These are phyloP conservation scores for Aspergillus egyptiacus DNA, from an alignment of 495 filamentous ascomycete genomes.

Conservation along the genomic window DNA sequence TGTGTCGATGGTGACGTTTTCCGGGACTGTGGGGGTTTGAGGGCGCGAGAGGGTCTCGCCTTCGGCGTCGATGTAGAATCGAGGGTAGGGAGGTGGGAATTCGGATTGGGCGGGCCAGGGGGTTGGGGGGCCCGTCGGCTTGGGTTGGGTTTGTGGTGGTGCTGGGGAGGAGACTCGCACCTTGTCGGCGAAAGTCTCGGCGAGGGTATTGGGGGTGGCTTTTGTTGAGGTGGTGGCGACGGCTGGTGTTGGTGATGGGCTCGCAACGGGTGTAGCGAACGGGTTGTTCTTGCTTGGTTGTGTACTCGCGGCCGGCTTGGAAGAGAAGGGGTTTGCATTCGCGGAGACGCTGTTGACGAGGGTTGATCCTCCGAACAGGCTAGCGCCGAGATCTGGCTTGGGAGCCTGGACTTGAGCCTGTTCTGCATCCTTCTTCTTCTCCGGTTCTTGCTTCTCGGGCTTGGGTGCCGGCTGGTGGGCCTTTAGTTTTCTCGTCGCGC, in stretches of 20 bases:
- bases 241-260: conserved; percentile 24
- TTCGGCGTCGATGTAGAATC: conserved; percentile 83
- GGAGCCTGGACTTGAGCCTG: conserved; percentile 24
- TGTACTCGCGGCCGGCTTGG: conserved; percentile 20
- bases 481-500: conserved; percentile 50
- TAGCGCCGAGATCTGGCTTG: conserved; percentile 52
- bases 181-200: conserved; percentile 70
- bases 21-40: conserved; percentile 39
- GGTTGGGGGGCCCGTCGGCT: conserved; percentile 28
- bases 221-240: conserved; percentile 7
- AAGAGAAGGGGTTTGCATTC: conserved; percentile 54
- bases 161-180: conserved; percentile 47
- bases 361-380: conserved; percentile 47
- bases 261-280: conserved; percentile 39
- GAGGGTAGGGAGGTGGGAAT: conserved; percentile 65
- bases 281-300: conserved; percentile 36
- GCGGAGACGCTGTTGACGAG: conserved; percentile 42
- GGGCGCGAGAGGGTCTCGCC: conserved; percentile 68
- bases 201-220: conserved; percentile 37
- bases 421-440: conserved; percentile 20
- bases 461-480: conserved; percentile 21
- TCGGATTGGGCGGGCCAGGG: conserved; percentile 68
- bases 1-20: conserved; percentile 53
- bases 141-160: conserved; percentile 30
- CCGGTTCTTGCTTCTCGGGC: conserved; percentile 33